Evolutionary conservation across 768 basidiomycete species (phyloP), one percentile per base, ranked within the genome.

Genomic region (Pisolithus tinctorius): DNA sequence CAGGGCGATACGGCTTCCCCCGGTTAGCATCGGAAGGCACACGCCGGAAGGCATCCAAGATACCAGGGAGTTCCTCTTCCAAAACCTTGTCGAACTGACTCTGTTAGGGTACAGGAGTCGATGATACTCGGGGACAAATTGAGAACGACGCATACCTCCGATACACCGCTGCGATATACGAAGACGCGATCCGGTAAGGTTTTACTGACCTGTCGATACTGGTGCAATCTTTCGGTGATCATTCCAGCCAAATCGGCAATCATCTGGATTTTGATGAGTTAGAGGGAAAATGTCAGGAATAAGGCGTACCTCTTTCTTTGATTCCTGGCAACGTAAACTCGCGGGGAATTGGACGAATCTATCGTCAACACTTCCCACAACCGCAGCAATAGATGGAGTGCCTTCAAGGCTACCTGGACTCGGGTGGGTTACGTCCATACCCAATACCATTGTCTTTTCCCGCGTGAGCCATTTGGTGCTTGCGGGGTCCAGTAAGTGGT

Each of bases 341-440:
- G 83, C 87, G 0, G 90, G 89, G 66, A 83, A 91, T 54, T 90
- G 87, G 0, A 81, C 83, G 56, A 88, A 90, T 2, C 72, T 66
- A 25, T 71, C 69, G 59, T 92, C 88, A 1, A 81, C 71, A 52
- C 81, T 91, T 0, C 85, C 89, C 2, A 92, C 90, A 9, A 92
- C 84, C 0, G 88, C 89, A 0, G 86, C 87, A 41, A 93, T 85
- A 0, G 87, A 89, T 3, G 90, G 90, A 1, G 88, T 83, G 3
- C 89, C 90, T 3, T 74, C 74, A 47, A 72, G 63, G 56, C 84
- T 86, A 6, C 69, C 75, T 1, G 85, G 84, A 1, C 85, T 78
- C 4, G 88, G 86, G 55, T 92, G 88, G 0, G 87, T 91, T 0
- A 89, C 87, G 60, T 92, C 88, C 55, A 89, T 87, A 0, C 90